Evolutionary conservation across 1,284 basidiomycete genomes (phyloP), one percentile per base, ranked within the genome.

Genomic region (Cryptococcus jaspeensis): DNA sequence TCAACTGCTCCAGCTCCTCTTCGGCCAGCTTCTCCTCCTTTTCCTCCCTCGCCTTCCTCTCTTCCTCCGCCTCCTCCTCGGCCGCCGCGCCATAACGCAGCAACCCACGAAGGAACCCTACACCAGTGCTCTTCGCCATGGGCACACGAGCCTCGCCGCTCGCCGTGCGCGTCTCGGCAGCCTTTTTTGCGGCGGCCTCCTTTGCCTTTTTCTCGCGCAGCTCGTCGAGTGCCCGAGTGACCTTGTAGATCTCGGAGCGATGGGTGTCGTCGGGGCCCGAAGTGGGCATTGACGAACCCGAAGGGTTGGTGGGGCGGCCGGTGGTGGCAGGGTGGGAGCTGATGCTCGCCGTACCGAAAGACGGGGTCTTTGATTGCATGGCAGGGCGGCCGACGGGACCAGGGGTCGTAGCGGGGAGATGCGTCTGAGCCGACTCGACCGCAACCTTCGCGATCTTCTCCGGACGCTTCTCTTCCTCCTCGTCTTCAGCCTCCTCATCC

Each of bases 21-120:
- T 70, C 64, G 0, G 64, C 70, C 39, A 53, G 32, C 52, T 57
- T 47, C 8, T 72, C 69, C 53, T 72, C 67, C 37, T 69, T 64
- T 43, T 64, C 42, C 45, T 70, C 67, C 47, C 53, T 39, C 15
- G 63, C 60, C 18, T 61, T 20, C 39, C 62, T 58, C 22, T 49
- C 47, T n/a, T 49, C 47, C 51, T 51, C 52, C 16, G 53, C 64
- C 38, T 67, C 65, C 39, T 68, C 69, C 46, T 69, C 68, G 11
- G 58, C 56, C 12, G 41, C 38, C 6, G 42, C 51, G 25, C 61
- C 62, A 13, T 70, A 39, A 52, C 59, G 70, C 6, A 70, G 65
- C 23, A 76, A 48, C 32, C 70, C 69, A 8, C 67, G 61, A 1
- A 76, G 56, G 65, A 76, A 76, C 5, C 74, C 74, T 5, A 66